phyloP scores from a whole-genome alignment of 2,329 filamentous ascomycete genomes.

The Colletotrichum euphorbiae region DNA sequence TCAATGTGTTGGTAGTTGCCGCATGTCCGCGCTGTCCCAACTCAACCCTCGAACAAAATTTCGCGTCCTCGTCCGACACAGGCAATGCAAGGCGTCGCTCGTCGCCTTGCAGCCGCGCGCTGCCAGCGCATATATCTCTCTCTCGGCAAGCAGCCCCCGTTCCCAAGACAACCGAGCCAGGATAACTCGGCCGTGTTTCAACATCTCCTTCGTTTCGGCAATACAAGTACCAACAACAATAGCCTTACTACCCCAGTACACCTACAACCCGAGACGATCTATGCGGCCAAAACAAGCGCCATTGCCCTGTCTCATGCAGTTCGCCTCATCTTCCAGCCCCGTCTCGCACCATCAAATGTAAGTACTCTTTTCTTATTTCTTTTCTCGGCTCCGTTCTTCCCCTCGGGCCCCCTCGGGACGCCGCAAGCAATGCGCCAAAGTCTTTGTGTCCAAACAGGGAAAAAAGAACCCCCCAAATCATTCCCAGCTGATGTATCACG shows the following conservation, averaged over 20 bases:
- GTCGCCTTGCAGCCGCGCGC: background rate
- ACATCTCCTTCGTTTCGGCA: conserved; percentile 5
- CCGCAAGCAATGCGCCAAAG: background rate
- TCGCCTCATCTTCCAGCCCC: conserved; percentile 21
- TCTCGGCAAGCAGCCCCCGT: conserved; percentile 19
- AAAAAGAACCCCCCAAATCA: background rate
- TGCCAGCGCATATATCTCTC: background rate
- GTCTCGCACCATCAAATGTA: background rate
- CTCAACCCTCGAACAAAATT: conserved; percentile 2
- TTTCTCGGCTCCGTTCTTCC: background rate
- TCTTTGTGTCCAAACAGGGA: background rate
- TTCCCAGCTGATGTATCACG: conserved; percentile 1
- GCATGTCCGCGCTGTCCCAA: background rate
- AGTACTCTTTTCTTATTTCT: conserved; percentile 8
- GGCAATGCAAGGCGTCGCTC: background rate
- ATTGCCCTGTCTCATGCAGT: background rate
- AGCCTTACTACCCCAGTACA: background rate
- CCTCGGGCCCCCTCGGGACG: conserved; percentile 9
- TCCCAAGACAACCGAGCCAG: conserved; percentile 8
- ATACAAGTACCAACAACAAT: background rate
- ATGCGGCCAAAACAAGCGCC: conserved; percentile 6
- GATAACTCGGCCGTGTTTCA: conserved; percentile 36
- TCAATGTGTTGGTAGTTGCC: background rate
- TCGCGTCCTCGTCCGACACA: background rate
- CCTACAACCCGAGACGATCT: conserved; percentile 13